phyloP scores from a whole-genome alignment of 306 rosid genomes.

The Neltuma alba region DNA sequence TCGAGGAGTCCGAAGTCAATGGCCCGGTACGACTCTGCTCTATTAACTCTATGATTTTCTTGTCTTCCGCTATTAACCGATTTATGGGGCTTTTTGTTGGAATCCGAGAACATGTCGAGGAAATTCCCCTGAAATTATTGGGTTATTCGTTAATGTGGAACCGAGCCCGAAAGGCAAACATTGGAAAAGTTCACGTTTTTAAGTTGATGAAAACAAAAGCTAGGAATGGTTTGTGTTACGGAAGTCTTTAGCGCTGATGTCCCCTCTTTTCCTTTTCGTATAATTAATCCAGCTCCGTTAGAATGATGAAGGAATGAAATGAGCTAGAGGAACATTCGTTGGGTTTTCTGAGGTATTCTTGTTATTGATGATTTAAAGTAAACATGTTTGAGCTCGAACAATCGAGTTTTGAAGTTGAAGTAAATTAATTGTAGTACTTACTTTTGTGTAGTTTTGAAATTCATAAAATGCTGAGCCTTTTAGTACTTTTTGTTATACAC shows the following conservation, averaged over 20 bases:
- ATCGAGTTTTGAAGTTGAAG: constrained; percentile 23
- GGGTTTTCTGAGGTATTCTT: not conserved
- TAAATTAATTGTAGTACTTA: not conserved
- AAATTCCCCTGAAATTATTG: not conserved
- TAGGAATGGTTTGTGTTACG: not conserved
- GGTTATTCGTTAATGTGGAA: not conserved
- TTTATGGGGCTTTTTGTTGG: constrained; percentile 15
- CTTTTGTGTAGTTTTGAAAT: not conserved
- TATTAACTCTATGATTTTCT: not conserved
- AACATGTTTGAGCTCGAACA: not conserved
- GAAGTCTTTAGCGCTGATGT: constrained; percentile 4
- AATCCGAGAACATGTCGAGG: constrained; percentile 9
- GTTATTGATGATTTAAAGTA: not conserved
- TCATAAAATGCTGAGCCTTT: not conserved
- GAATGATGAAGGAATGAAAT: not conserved
- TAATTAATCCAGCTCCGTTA: not conserved
- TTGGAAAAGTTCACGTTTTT: not conserved
- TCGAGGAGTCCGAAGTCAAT: constrained; percentile 70
- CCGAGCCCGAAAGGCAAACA: not conserved
- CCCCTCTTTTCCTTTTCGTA: not conserved
- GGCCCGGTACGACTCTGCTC: constrained; percentile 63
- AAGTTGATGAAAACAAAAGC: not conserved
- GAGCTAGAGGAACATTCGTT: not conserved
- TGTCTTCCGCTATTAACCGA: not conserved
- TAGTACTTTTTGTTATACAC: not conserved